These are phyloP conservation scores for Cyberlindnera samutprakarnensis DNA, from an alignment of 805 yeast species.

Conservation along the genomic window DNA sequence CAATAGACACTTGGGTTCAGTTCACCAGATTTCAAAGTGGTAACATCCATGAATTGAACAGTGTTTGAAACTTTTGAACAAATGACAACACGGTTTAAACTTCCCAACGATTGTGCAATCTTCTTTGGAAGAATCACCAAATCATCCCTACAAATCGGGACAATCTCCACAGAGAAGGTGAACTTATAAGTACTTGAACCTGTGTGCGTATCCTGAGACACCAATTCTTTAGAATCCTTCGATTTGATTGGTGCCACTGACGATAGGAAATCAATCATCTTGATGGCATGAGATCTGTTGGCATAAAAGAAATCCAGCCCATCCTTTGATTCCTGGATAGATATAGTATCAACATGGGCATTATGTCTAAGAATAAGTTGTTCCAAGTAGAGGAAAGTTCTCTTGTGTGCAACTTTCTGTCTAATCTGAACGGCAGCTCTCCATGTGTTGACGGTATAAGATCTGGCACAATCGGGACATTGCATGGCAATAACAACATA, in stretches of 20 bases:
- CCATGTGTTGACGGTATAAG: conserved; percentile 96
- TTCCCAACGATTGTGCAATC: conserved; percentile 77
- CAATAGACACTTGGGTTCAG: conserved; percentile 65
- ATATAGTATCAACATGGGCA: conserved; percentile 90
- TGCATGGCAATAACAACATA: conserved; percentile 92
- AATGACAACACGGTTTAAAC: conserved; percentile 70
- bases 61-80: conserved; percentile 81
- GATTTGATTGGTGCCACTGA: conserved; percentile 80
- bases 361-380: conserved; percentile 88
- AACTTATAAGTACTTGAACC: conserved; percentile 85
- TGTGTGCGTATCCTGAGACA: conserved; percentile 87
- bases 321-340: conserved; percentile 87
- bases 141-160: conserved; percentile 96
- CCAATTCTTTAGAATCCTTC: conserved; percentile 84
- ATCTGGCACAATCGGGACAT: conserved; percentile 97
- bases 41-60: conserved; percentile 82
- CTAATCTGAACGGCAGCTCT: conserved; percentile 95
- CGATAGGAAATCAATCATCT: conserved; percentile 84
- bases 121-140: conserved; percentile 85
- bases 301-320: conserved; percentile 93
- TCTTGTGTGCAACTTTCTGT: conserved; percentile 94
- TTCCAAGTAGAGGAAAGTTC: conserved; percentile 92
- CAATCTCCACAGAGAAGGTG: conserved; percentile 87
- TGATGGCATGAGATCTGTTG: conserved; percentile 83
- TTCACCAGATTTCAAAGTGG: conserved; percentile 71